Base-by-base conservation (phyloP, 352 stramenopile genomes). In the Achlya hypogyna region DNA sequence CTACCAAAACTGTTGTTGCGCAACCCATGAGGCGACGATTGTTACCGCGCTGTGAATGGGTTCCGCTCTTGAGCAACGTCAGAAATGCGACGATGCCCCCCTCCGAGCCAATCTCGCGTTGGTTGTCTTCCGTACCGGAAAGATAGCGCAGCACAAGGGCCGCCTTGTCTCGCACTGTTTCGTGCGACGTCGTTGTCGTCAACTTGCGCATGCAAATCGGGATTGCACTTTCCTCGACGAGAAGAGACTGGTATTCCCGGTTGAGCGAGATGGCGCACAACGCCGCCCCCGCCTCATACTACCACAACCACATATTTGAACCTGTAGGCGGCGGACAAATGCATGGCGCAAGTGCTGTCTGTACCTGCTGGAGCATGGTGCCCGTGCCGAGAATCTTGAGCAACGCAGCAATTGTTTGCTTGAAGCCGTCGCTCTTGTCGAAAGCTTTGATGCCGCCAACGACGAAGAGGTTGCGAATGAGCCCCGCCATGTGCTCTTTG, bases 31-130 rank as follows among this genome's bases (percentile, higher is more conserved):
- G 3, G 2, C 18, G 18, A 53, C 20, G 6, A 66, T 27, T 4
- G 12, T 12, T 20, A 67, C 60, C 60, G 22, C 60, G 60, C 34
- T 67, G 60, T 6, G 22, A 28, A 16, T 35, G 40, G 20, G 60
- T 67, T n/a, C 60, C 60, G 10, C 32, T 45, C 28, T 67, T 49
- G 23, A 67, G 34, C 3, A 67, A 34, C 9, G 1, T 67, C 3
- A 67, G 27, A 25, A 67, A 67, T 12, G 60, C 60, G 4, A 43
- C 60, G n/a, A 67, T 49, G n/a, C 60, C 60, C 32, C 60, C 60
- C 43, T 67, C 60, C 4, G 51, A 45, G 34, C 60, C 60, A 22
- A 67, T 67, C 18, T 67, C 60, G 20, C 47, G 42, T n/a, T 67
- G 60, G 51, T 67, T 67, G 22, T 51, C 60, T 58, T 67, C 60